phyloP scores from a whole-genome alignment of 805 yeast genomes.

The Cyberlindnera americana region DNA sequence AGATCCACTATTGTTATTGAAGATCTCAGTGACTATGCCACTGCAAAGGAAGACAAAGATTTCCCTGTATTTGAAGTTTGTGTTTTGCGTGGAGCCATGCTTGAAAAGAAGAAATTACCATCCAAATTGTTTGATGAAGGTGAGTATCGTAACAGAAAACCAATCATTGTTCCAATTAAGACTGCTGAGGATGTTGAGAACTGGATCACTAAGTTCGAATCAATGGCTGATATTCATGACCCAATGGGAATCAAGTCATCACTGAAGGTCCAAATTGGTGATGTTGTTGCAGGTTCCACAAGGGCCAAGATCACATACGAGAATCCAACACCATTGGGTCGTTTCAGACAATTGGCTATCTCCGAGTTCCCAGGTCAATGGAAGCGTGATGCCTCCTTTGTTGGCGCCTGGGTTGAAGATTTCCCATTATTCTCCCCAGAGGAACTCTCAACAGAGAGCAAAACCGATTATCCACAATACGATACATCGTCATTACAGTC shows the following conservation, averaged over 20 bases:
- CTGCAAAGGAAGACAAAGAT: slow-evolving; percentile 33
- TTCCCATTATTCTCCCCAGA: slow-evolving; percentile 89
- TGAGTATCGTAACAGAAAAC: slow-evolving; percentile 55
- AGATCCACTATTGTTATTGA: slow-evolving; percentile 48
- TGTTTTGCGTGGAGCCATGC: slow-evolving; percentile 47
- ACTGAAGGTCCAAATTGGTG: slow-evolving; percentile 57
- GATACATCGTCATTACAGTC: slow-evolving; percentile 48
- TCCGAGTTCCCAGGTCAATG: slow-evolving; percentile 47
- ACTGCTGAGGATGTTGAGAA: slow-evolving; percentile 33
- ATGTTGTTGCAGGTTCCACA: slow-evolving; percentile 74
- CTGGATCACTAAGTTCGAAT: slow-evolving; percentile 41
- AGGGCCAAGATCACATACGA: slow-evolving; percentile 71
- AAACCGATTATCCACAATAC: slow-evolving; percentile 57
- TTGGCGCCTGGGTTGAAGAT: slow-evolving; percentile 82
- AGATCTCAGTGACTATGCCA: slow-evolving; percentile 23
- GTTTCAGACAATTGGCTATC: slow-evolving; percentile 72
- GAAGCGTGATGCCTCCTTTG: slow-evolving; percentile 36
- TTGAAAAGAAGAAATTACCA: slow-evolving; percentile 30
- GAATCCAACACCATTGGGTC: slow-evolving; percentile 93
- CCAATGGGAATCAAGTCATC: slow-evolving; percentile 28
- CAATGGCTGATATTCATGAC: slow-evolving; percentile 33
- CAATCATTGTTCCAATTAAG: slow-evolving; percentile 51
- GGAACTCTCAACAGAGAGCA: slow-evolving; percentile 34
- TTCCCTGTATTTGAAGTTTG: slow-evolving; percentile 77
- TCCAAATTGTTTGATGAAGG: slow-evolving; percentile 35